A percentile compares a stretch with the other conserved stretches of the same genome.
Evolutionary conservation across 2,329 filamentous ascomycete genomes (phyloP).

Genomic region (Colletotrichum acutatum): DNA sequence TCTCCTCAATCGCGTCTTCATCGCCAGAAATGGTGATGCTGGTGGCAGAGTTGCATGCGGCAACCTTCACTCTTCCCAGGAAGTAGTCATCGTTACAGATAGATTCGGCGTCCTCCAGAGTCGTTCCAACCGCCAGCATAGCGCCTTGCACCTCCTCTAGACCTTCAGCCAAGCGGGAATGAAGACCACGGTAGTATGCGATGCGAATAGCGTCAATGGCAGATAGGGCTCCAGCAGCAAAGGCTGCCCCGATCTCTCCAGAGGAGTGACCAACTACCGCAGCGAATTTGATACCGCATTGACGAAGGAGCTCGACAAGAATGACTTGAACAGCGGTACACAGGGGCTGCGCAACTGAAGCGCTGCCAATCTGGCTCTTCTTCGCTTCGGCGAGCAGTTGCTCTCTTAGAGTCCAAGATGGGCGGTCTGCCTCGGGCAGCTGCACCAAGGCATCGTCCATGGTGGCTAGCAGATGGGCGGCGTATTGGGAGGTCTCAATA

Average conservation of each 20-base stretch:
- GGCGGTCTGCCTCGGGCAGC: conserved; percentile 38
- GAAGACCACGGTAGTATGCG: conserved; percentile 37
- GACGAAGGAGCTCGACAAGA: conserved; percentile 41
- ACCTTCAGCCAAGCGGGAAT: conserved; percentile 13
- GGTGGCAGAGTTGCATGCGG: conserved; percentile 39
- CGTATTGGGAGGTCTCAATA: conserved; percentile 26
- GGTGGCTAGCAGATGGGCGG: conserved; percentile 32
- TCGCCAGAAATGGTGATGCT: conserved; percentile 44
- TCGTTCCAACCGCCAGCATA: conserved; percentile 41
- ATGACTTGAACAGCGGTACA: conserved; percentile 46
- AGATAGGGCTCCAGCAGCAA: conserved; percentile 56
- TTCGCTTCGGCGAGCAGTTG: conserved; percentile 37
- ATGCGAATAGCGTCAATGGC: conserved; percentile 39
- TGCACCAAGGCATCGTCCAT: conserved; percentile 38
- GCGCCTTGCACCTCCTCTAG: conserved; percentile 29
- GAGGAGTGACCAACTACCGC: conserved; percentile 60
- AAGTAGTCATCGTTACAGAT: conserved; percentile 24
- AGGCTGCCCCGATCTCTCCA: conserved; percentile 62
- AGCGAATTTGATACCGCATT: conserved; percentile 46
- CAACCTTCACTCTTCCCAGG: conserved; percentile 38
- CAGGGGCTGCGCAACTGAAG: conserved; percentile 45
- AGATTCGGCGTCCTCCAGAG: conserved; percentile 32
- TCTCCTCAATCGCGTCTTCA: conserved; percentile 39
- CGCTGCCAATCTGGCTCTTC: conserved; percentile 35
- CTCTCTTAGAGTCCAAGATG: conserved; percentile 41